Percentiles rank a stretch among this genome's conserved stretches.
phyloP scores from a whole-genome alignment of 78 protist species.

The Dictyostelium capitatum region DNA sequence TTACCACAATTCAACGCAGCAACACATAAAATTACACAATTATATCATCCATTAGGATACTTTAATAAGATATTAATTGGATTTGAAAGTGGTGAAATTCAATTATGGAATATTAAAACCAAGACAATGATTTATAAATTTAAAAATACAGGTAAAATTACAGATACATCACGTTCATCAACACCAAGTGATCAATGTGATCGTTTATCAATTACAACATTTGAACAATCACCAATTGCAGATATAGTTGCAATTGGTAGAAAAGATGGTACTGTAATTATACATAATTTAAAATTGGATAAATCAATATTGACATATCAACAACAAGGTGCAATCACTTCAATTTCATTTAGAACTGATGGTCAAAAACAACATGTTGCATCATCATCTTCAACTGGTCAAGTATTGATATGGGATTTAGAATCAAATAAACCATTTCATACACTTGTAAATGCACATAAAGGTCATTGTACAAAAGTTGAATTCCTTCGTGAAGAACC shows the following conservation, averaged over 20 bases:
- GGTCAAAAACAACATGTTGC: constrained; percentile 75
- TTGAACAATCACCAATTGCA: constrained; percentile 86
- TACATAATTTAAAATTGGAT: constrained; percentile 83
- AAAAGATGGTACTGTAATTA: constrained; percentile 59
- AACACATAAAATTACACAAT: constrained; percentile 25
- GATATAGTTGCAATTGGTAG: constrained; percentile 90
- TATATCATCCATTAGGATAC: constrained; percentile 86
- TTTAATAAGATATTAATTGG: constrained; percentile 89
- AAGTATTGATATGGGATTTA: constrained; percentile 81
- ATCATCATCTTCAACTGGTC: constrained; percentile 29
- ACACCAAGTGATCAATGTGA: not conserved
- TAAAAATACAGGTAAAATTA: not conserved
- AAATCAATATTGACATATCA: constrained; percentile 23
- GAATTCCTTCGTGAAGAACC: constrained; percentile 72
- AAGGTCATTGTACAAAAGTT: not conserved
- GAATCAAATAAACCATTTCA: constrained; percentile 33
- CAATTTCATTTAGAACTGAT: constrained; percentile 85
- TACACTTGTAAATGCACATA: constrained; percentile 14
- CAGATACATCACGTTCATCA: too few species aligned
- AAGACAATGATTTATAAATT: constrained; percentile 64
- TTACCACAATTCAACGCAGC: not conserved
- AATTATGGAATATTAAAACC: constrained; percentile 82
- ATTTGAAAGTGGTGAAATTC: constrained; percentile 42
- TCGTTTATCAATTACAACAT: constrained; percentile 19
- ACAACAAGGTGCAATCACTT: constrained; percentile 77